phyloP scores from a whole-genome alignment of 345 rosid species.

The Citrus reticulata region DNA sequence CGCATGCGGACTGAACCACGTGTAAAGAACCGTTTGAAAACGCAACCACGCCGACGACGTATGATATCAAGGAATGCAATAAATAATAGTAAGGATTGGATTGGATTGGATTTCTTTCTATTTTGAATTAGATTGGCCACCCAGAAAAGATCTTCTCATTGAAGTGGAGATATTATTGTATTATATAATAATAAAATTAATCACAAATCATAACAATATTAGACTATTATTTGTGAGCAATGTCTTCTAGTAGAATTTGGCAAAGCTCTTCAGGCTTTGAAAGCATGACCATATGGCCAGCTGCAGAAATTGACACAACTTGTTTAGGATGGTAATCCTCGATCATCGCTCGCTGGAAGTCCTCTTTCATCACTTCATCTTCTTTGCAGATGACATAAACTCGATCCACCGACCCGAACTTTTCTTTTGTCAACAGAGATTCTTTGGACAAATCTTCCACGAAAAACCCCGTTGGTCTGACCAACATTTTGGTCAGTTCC shows the following conservation, averaged over 20 bases:
- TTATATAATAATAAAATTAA: too few relatives aligned
- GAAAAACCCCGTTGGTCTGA: constrained; percentile 29
- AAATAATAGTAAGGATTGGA: not conserved
- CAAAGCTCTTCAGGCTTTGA: constrained; percentile 20
- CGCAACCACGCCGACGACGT: too few relatives aligned
- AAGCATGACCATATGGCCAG: constrained; percentile 36
- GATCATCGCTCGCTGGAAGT: constrained; percentile 28
- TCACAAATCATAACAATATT: not conserved
- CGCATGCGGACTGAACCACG: too few relatives aligned
- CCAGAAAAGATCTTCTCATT: too few relatives aligned
- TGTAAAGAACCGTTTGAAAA: too few relatives aligned
- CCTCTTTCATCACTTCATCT: constrained; percentile 27
- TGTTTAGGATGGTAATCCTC: constrained; percentile 12
- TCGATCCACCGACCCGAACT: constrained; percentile 22
- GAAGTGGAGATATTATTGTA: too few relatives aligned
- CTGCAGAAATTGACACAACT: constrained; percentile 14
- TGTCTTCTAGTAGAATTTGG: constrained; percentile 4
- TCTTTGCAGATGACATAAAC: constrained; percentile 26
- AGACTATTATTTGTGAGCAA: constrained; percentile 3
- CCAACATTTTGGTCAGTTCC: constrained; percentile 28
- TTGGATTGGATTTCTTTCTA: too few relatives aligned
- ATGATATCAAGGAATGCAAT: too few relatives aligned
- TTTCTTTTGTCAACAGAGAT: constrained; percentile 23
- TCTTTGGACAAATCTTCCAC: constrained; percentile 19
- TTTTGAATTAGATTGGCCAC: too few relatives aligned